These are phyloP conservation scores for Rosa chinensis DNA, from an alignment of 306 rosid species.

Conservation along the genomic window DNA sequence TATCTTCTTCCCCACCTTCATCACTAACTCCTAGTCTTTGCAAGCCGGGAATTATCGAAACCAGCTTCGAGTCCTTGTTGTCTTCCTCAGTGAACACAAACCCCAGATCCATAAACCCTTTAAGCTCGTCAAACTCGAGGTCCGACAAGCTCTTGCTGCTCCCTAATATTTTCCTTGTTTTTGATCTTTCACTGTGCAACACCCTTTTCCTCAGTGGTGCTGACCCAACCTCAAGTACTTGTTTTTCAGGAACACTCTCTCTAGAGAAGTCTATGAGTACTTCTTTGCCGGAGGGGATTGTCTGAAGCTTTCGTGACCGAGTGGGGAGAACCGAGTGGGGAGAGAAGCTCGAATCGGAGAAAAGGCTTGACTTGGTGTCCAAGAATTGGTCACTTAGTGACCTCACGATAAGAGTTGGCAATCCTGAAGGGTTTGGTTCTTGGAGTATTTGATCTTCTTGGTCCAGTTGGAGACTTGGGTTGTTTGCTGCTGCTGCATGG, in stretches of 20 bases:
- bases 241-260: background rate
- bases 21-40: conserved; percentile 45
- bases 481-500: conserved; percentile 4
- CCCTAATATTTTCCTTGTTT: conserved; percentile 14
- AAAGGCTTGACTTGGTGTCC: conserved; percentile 21
- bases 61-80: conserved; percentile 46
- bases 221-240: background rate
- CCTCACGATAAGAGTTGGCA: conserved; percentile 35
- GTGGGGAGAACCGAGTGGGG: conserved; percentile 38
- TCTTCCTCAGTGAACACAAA: conserved; percentile 74
- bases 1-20: conserved; percentile 19
- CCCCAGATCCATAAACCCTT: conserved; percentile 95
- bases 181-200: background rate
- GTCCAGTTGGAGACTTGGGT: conserved; percentile 7
- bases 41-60: conserved; percentile 65
- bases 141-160: conserved; percentile 56
- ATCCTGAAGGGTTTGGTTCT: conserved; percentile 11
- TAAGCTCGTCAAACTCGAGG: conserved; percentile 70
- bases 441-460: conserved; percentile 2
- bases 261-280: conserved; percentile 29
- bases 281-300: conserved; percentile 50
- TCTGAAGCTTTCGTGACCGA: conserved; percentile 33
- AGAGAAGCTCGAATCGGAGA: conserved; percentile 28
- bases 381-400: conserved; percentile 50
- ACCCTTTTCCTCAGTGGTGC: conserved; percentile 14